These are phyloP conservation scores for Psilocybe sp. DNA, from an alignment of 768 basidiomycete genomes.

Conservation along the genomic window DNA sequence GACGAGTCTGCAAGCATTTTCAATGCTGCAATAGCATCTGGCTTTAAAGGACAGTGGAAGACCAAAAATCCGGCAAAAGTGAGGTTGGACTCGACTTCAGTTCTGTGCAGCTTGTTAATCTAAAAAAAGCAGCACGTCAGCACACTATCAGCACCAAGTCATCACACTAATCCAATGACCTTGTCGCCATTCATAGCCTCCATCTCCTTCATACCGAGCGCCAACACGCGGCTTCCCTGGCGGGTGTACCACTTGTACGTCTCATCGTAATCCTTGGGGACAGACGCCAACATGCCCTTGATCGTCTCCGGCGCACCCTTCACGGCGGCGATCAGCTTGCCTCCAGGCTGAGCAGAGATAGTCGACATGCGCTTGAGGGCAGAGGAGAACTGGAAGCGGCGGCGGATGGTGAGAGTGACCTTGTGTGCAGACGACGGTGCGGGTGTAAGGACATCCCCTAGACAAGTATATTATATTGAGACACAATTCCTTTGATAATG, in stretches of 20 bases:
- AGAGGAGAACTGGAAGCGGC: slow-evolving; percentile 97
- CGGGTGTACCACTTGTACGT: slow-evolving; percentile 95
- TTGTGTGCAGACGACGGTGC: slow-evolving; percentile 52
- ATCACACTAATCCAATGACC: slow-evolving; percentile 38
- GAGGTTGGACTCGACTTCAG: slow-evolving; percentile 75
- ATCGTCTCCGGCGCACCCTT: slow-evolving; percentile 99
- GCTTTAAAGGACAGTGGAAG: slow-evolving; percentile 96
- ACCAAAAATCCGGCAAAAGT: slow-evolving; percentile 95
- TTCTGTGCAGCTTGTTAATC: slow-evolving; percentile 88
- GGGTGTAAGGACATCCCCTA: slow-evolving; percentile 73
- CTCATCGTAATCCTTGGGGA: slow-evolving; percentile 85
- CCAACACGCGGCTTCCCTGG: slow-evolving; percentile 90
- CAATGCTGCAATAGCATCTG: slow-evolving; percentile 85
- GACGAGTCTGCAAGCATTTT: slow-evolving; percentile 96
- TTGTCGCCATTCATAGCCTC: slow-evolving; percentile 67
- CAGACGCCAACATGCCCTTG: slow-evolving; percentile 71
- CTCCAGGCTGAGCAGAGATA: slow-evolving; percentile 61
- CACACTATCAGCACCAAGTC: neutral
- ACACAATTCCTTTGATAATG: slow-evolving; percentile 19
- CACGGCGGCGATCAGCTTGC: slow-evolving; percentile 66
- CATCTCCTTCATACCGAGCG: slow-evolving; percentile 85
- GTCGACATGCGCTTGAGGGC: slow-evolving; percentile 98
- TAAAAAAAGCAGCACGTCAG: slow-evolving; percentile 29
- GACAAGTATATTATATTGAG: neutral
- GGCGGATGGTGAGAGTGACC: slow-evolving; percentile 67